Evolutionary conservation across 2,329 filamentous ascomycete species (phyloP), one percentile per base, ranked within the genome.

Genomic region (Neofusicoccum parvum): DNA sequence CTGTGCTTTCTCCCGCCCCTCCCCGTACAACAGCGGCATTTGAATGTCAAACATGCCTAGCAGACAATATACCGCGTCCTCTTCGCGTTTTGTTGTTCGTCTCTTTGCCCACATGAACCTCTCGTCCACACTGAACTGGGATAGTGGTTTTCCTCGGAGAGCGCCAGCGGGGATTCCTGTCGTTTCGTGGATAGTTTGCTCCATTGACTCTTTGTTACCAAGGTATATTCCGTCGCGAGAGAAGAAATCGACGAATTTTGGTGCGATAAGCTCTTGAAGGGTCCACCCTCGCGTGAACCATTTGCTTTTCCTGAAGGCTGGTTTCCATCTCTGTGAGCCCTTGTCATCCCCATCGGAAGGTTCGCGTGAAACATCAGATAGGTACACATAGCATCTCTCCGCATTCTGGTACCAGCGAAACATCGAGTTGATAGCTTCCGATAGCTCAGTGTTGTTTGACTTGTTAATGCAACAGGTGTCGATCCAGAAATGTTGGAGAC

Each of bases 391-490:
- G 54, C 69, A 71, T 15, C 54, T 46, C 1, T n/a, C 32, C 5
- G 69, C 67, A 11, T 48, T 56, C 34, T 50, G 45, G 60, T 71
- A 71, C 69, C 69, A 71, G 7, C 36, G 36, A 50, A 59, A 71
- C 70, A 71, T 70, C 2, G 69, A 69, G 43, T 66, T 68, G 37
- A 68, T 70, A 12, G 67, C 59, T 58, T 69, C 67, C 14, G 65
- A 54, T 14, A 69, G 63, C 43, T 70, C 68, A 2, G 65, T 51
- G 41, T 62, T 68, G 49, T 62, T 69, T 14, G 27, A 53, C 50
- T 69, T 69, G 50, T 67, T 66, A 39, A 68, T 68, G 48, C 68
- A 70, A 48, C 66, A 68, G 12, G 69, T 69, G 39, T 74, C 72
- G 5, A 72, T 68, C 72, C 72, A 74, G 3, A 17, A 32, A n/a